Evolutionary conservation across 805 yeast species (phyloP), one percentile per base, ranked within the genome.

Genomic region (Candida nonsorbophila): DNA sequence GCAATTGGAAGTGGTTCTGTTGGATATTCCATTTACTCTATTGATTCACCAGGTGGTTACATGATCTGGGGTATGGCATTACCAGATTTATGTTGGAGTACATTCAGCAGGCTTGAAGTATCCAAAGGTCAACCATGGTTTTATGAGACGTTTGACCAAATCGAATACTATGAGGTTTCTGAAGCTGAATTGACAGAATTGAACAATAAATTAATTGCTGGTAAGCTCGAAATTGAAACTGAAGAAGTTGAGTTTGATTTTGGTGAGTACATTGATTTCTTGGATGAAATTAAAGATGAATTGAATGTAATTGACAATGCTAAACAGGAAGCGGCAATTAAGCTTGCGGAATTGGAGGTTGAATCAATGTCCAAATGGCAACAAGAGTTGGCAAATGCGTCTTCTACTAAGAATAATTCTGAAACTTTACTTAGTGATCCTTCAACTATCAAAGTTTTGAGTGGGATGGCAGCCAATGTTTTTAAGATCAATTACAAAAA

Each of bases 11-110:
- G 92, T 51, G 98, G 97, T 40, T 97, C 97, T 44, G 86, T 84
- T 84, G 88, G 87, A 69, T 86, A 90, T 96, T 90, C 97, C 62
- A 88, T 90, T 44, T 90, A 90, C 58, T 85, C 97, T 15, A 87
- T 90, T 86, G 92, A 85, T 41, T 85, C 96, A 16, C 98, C 98
- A 27, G 98, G 98, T 61, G 98, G 98, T 19, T 90, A 90, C 60
- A 97, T 88, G 65, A 72, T 90, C 11, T 36, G 40, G 40, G 40
- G 33, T 42, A 87, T 87, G 42, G 98, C 97, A 32, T 77, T 97
- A 51, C 92, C 40, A 13, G 47, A 45, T 30, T 41, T 46, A 28
- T 48, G 49, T 25, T 56, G 62, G 62, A 53, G 55, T 27, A 53
- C 62, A 1, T 56, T 56, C 31, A 37, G 51, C 6, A 44, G 55